phyloP scores from a whole-genome alignment of 2,329 filamentous ascomycete species.

The Fusarium verticillioides region DNA sequence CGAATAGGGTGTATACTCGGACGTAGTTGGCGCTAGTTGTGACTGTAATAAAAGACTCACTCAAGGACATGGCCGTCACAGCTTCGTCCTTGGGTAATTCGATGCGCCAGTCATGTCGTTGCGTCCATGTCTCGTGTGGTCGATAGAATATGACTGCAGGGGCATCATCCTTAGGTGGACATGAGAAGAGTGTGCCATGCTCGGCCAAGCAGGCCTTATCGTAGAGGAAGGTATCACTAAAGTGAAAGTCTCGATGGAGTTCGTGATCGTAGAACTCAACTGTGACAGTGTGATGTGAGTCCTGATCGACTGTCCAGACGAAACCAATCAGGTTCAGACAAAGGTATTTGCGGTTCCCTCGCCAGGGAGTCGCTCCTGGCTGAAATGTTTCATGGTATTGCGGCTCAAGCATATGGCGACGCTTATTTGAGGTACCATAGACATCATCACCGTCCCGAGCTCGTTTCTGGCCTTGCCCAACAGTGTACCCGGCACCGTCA shows the following conservation, averaged over 20 bases:
- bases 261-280: slow-evolving; percentile 98
- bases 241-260: slow-evolving; percentile 92
- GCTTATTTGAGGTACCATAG: slow-evolving; percentile 59
- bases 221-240: slow-evolving; percentile 94
- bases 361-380: slow-evolving; percentile 94
- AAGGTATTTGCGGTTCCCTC: slow-evolving; percentile 91
- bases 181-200: slow-evolving; percentile 86
- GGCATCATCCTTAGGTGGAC: slow-evolving; percentile 71
- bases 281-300: slow-evolving; percentile 91
- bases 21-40: slow-evolving; percentile 90
- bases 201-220: slow-evolving; percentile 95
- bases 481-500: slow-evolving; percentile 89
- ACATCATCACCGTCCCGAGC: slow-evolving; percentile 64
- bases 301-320: slow-evolving; percentile 97
- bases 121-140: slow-evolving; percentile 96
- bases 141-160: slow-evolving; percentile 93
- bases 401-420: slow-evolving; percentile 64
- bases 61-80: slow-evolving; percentile 88
- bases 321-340: slow-evolving; percentile 94
- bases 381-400: slow-evolving; percentile 88
- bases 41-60: slow-evolving; percentile 89
- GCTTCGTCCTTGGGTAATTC: slow-evolving; percentile 88
- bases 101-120: slow-evolving; percentile 89
- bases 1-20: slow-evolving; percentile 91
- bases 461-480: slow-evolving; percentile 64